A percentile compares a stretch with the other conserved stretches of the same genome.
phyloP scores from a whole-genome alignment of 2,329 filamentous ascomycete species.

The Aspergillus sp. region DNA sequence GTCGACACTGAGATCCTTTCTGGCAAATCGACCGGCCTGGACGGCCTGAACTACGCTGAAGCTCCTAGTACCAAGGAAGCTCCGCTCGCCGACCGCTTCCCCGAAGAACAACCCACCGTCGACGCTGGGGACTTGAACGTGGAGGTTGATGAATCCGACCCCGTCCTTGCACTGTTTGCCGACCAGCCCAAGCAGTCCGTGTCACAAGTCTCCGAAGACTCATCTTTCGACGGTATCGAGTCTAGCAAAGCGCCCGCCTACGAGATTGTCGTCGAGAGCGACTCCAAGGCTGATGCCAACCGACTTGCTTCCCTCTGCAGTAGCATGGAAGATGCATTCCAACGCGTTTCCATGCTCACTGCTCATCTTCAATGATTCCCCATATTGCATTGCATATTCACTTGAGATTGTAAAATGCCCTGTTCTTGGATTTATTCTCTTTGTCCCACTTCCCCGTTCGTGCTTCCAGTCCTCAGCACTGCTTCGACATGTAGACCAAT shows the following conservation, averaged over 20 bases:
- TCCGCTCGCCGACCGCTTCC: slow-evolving; percentile 47
- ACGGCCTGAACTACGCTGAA: slow-evolving; percentile 43
- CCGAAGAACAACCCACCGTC: slow-evolving; percentile 16
- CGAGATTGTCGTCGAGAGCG: slow-evolving; percentile 60
- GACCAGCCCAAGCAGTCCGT: slow-evolving; percentile 46
- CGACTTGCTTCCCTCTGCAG: slow-evolving; percentile 39
- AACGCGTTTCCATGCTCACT: slow-evolving; percentile 41
- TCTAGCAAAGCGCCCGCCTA: slow-evolving; percentile 65
- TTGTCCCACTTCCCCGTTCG: too few relatives aligned
- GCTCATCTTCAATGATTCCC: slow-evolving; percentile 41
- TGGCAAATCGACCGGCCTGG: slow-evolving; percentile 65
- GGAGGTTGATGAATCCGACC: slow-evolving; percentile 56
- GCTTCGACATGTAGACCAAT: slow-evolving; percentile 18
- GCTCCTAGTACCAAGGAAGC: slow-evolving; percentile 48
- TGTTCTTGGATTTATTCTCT: slow-evolving; percentile 4
- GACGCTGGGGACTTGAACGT: slow-evolving; percentile 34
- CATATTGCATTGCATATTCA: slow-evolving; percentile 21
- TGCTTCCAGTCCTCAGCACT: slow-evolving; percentile 13
- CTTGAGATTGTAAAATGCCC: slow-evolving; percentile 20
- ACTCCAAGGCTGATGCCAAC: slow-evolving; percentile 26
- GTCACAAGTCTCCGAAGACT: slow-evolving; percentile 26
- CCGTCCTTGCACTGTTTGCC: slow-evolving; percentile 51
- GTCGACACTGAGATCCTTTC: slow-evolving; percentile 61
- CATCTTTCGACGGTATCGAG: slow-evolving; percentile 53
- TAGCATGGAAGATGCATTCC: slow-evolving; percentile 44